Conservation (phyloP, 208 protist species). For the Cochliopodium minus region DNA sequence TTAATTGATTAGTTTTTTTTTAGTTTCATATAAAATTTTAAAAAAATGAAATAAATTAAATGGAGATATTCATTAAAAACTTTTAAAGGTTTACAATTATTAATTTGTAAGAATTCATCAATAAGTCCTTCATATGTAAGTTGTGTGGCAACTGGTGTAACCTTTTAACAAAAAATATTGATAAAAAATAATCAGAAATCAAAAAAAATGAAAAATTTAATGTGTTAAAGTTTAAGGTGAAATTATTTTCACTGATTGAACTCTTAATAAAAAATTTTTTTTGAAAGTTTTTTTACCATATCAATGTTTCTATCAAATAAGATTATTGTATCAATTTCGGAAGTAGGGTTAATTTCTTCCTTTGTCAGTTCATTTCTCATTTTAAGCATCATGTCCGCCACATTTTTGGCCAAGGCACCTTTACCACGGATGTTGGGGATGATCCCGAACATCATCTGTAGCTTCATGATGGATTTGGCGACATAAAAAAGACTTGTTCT, state of each 20-base stretch:
- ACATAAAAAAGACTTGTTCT: neutral
- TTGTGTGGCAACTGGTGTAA: neutral
- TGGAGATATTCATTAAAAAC: no score
- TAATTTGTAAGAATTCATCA: constrained; percentile 8
- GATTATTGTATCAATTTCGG: constrained; percentile 2
- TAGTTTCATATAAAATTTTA: no score
- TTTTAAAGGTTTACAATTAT: neutral
- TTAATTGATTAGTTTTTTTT: no score
- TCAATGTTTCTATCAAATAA: neutral
- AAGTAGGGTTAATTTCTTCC: neutral
- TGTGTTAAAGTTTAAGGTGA: no score
- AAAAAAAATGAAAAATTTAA: no score
- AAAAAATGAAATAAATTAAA: no score
- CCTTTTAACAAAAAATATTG: no score
- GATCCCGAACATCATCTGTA: constrained; percentile 1
- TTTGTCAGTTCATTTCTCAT: neutral
- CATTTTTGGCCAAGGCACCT: neutral
- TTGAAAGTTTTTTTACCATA: no score
- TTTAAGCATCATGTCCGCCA: constrained; percentile 1
- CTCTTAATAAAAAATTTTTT: no score
- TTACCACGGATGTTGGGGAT: neutral
- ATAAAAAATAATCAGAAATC: no score
- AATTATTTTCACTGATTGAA: no score
- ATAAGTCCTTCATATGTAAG: constrained; percentile 10
- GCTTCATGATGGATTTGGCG: constrained; percentile 5